These are phyloP conservation scores for Amanita rimosa DNA, from an alignment of 768 basidiomycete genomes.

Conservation along the genomic window DNA sequence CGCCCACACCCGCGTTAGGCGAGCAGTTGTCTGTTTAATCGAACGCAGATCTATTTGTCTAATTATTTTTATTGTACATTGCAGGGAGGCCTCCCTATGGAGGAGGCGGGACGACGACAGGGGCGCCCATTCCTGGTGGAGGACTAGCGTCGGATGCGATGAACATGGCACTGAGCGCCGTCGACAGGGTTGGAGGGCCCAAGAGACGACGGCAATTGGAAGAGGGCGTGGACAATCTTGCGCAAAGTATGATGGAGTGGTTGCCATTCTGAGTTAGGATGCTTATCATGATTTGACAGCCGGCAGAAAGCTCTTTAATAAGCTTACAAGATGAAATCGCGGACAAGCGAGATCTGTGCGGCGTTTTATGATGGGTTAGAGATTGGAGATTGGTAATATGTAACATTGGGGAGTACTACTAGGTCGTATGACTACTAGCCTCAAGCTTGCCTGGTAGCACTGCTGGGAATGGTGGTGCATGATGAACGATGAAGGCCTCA, in stretches of 20 bases:
- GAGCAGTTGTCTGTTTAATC: neutral
- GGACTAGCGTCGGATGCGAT: slow-evolving; percentile 21
- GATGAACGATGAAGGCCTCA: slow-evolving; percentile 4
- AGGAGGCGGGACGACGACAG: neutral
- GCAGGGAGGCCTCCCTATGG: neutral
- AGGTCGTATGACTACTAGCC: no score
- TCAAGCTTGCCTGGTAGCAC: no score
- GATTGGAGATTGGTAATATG: no score
- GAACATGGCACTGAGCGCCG: slow-evolving; percentile 33
- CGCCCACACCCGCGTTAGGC: neutral
- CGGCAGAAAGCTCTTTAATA: slow-evolving; percentile 33
- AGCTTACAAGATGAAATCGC: slow-evolving; percentile 25
- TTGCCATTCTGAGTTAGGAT: neutral
- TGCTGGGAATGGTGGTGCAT: no score
- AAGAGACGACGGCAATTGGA: slow-evolving; percentile 39
- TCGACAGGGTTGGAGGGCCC: slow-evolving; percentile 46
- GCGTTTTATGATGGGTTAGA: neutral
- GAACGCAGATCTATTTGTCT: neutral
- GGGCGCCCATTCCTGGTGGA: slow-evolving; percentile 8
- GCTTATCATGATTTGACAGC: slow-evolving; percentile 17
- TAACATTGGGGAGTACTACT: no score
- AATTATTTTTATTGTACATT: neutral
- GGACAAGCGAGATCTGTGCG: neutral
- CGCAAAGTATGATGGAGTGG: slow-evolving; percentile 26
- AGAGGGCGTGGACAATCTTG: slow-evolving; percentile 29